Evolutionary conservation across 345 rosid genomes (phyloP), one percentile per base, ranked within the genome.

Genomic region (Kandelia obovata): DNA sequence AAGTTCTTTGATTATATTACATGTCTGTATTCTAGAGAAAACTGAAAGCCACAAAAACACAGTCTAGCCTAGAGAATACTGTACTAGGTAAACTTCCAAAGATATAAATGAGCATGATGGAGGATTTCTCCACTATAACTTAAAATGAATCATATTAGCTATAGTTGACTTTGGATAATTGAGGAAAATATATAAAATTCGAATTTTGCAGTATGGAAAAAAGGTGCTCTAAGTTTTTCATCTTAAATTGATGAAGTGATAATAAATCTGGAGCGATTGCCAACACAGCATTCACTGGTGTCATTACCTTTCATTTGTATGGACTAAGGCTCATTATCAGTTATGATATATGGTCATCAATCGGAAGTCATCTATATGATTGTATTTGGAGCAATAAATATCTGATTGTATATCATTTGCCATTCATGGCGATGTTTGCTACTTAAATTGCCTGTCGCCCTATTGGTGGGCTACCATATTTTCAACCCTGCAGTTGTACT

Each of bases 1-100:
- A 89, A 88, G 93, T 81, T 79, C 34, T 73, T 65, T 23, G 55
- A 13, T 68, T 53, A 27, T 51, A 28, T 32, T 32, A 26, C 30
- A 27, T 8, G 11, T 60, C 10, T 35, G 46, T 53, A 13, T 47
- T 30, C 27, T 56, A 26, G 43, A 35, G 56, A 51, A 23, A 46
- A n/a, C 49, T 37, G 16, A 56, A 64, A 53, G n/a, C 19, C 6
- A 43, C 5, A 11, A 43, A 9, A 43, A 11, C 49, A 43, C 5
- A 13, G 49, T 43, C 49, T 15, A 43, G 19, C 17, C 49, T 43
- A 43, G 49, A 25, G 59, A 15, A 56, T 31, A 10, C 59, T 8
- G 23, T 56, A 25, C 5, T 25, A 10, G 23, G 30, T 25, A 56
- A 56, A 43, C 49, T 43, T 43, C 49, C 17, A 43, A 43, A 43